A percentile compares a stretch with the other conserved stretches of the same genome.
These are phyloP conservation scores for Penicillium pancosmium DNA, from an alignment of 495 filamentous ascomycete species.

Conservation along the genomic window DNA sequence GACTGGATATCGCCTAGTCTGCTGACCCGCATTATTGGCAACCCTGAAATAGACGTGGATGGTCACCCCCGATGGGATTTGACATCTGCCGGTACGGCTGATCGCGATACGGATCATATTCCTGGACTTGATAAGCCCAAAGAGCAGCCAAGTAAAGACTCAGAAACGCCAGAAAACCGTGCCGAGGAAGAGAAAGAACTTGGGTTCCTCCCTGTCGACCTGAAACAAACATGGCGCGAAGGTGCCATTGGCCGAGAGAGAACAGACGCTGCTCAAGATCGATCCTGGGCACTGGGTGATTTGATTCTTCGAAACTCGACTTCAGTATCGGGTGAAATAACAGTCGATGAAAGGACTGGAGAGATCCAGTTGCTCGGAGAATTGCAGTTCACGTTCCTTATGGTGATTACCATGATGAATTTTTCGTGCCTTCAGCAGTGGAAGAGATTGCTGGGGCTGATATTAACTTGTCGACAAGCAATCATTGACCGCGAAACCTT, in stretches of 20 bases:
- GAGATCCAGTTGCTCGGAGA: slow-evolving; percentile 73
- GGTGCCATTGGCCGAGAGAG: slow-evolving; percentile 70
- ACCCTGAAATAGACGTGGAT: slow-evolving; percentile 41
- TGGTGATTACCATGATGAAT: slow-evolving; percentile 79
- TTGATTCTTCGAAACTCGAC: slow-evolving; percentile 43
- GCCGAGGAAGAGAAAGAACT: slow-evolving; percentile 45
- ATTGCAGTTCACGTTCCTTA: slow-evolving; percentile 82
- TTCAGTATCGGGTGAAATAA: slow-evolving; percentile 17
- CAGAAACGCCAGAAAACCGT: slow-evolving; percentile 8
- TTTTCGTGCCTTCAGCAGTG: slow-evolving; percentile 87
- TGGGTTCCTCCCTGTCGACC: slow-evolving; percentile 49
- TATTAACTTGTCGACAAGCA: slow-evolving; percentile 69
- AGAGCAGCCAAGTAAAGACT: slow-evolving; percentile 4
- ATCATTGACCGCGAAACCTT: slow-evolving; percentile 58
- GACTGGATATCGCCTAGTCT: slow-evolving; percentile 39
- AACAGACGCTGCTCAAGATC: slow-evolving; percentile 71
- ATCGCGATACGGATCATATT: slow-evolving; percentile 51
- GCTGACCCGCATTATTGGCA: slow-evolving; percentile 44
- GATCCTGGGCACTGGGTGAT: slow-evolving; percentile 67
- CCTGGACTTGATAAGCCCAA: slow-evolving; percentile 44
- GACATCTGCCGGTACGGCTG: slow-evolving; percentile 49
- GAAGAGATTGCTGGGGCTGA: slow-evolving; percentile 71
- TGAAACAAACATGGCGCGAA: slow-evolving; percentile 67
- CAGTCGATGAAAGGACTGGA: slow-evolving; percentile 25
- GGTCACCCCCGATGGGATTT: slow-evolving; percentile 45